Evolutionary conservation across 2,329 filamentous ascomycete genomes (phyloP), one percentile per base, ranked within the genome.

Genomic region (Diaporthe longicolla): DNA sequence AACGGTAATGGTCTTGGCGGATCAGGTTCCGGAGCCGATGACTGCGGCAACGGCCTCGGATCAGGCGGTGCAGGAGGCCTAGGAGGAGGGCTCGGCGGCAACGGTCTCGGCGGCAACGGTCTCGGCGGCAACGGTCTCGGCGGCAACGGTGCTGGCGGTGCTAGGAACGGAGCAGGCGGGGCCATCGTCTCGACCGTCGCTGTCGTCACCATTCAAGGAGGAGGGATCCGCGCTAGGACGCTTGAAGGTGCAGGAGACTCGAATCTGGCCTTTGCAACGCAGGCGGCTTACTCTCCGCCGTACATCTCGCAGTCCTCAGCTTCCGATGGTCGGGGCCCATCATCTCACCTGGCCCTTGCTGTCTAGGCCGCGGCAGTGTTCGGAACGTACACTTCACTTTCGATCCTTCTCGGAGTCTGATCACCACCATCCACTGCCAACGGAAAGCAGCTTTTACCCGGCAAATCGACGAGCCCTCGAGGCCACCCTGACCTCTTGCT

Each of bases 311-410:
- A 65, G 32, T 74, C 74, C 48, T 72, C 72, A 52, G 54, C 74
- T 72, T 40, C 63, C 32, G 55, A 65, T 66, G 68, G 74, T 65
- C 72, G 24, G 45, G 71, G 40, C 48, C 50, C 63, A 65, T 72
- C 72, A 73, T 70, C 70, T 73, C 70, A 74, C 58, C 59, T 74
- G 69, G 74, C 72, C 59, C 70, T 76, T 66, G 73, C 70, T 71
- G 72, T 72, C 72, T 76, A 74, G 74, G 69, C 69, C 58, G 70
- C 74, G 73, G 73, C 74, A 54, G 63, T 74, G 72, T 74, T 74
- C 54, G 72, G 73, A 73, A 35, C 72, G 65, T 70, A 72, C 65
- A 74, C 52, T 45, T 61, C 74, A 45, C 68, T 75, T 61, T 57
- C 48, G 63, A 48, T n/a, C 50, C 61, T 74, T 52, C 52, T 70